Evolutionary conservation across 352 stramenopile species (phyloP).

Genomic region (Globisporangium parvum): DNA sequence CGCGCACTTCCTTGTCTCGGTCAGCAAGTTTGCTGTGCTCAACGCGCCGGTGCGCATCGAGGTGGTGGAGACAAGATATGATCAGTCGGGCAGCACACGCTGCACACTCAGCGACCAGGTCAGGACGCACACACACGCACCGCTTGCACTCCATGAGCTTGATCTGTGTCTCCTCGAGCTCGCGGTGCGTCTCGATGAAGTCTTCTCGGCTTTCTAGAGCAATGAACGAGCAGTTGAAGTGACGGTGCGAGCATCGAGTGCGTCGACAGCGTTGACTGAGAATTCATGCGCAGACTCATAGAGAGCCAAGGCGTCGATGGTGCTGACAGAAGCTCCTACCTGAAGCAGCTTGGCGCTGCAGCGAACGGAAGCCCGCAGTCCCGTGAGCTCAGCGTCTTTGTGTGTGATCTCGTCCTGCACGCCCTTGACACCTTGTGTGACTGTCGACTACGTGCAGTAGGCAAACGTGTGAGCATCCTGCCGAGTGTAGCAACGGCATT

Average conservation of each 20-base stretch:
- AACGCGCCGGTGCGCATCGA: not conserved
- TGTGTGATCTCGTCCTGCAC: constrained; percentile 58
- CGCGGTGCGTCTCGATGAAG: constrained; percentile 54
- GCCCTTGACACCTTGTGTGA: constrained; percentile 32
- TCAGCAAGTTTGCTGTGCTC: constrained; percentile 29
- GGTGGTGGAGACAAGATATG: not conserved
- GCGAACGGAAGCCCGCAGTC: constrained; percentile 50
- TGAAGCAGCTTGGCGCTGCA: constrained; percentile 71
- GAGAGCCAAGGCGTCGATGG: too few species aligned
- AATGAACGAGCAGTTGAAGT: too few species aligned
- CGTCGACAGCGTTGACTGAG: not conserved
- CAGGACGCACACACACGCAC: too few species aligned
- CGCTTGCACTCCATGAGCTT: constrained; percentile 64
- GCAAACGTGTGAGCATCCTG: not conserved
- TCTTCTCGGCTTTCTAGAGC: constrained; percentile 60
- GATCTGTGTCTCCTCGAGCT: constrained; percentile 61
- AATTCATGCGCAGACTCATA: too few species aligned
- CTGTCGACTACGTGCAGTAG: constrained; percentile 23
- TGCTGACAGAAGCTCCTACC: constrained; percentile 13
- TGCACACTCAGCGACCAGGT: not conserved
- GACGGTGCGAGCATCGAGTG: too few species aligned
- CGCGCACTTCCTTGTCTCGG: constrained; percentile 46
- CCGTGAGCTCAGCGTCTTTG: constrained; percentile 63
- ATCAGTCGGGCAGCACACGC: too few species aligned
- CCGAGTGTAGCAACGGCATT: not conserved